Base-by-base conservation (phyloP, 2,329 filamentous ascomycete genomes). In the Pseudopithomyces chartarum region DNA sequence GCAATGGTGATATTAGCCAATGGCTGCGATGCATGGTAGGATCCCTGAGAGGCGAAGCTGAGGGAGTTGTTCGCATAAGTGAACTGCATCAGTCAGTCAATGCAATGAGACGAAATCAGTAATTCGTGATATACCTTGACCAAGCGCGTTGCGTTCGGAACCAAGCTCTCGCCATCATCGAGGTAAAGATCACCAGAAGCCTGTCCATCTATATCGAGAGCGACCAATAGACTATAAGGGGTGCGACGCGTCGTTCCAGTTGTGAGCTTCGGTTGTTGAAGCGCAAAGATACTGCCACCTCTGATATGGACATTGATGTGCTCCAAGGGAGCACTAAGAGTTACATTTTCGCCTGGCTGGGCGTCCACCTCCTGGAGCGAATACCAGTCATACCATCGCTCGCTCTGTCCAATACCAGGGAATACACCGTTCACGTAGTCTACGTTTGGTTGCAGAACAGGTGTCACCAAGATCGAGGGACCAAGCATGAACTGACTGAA, bases 351-450 rank as follows among this genome's bases (percentile, higher is more conserved):
- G 5, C 82, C 81, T 0, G 80, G 71, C 23, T 73, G 56, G 1
- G 79, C 81, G 17, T 77, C 67, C 2, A 90, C 77, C 0, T 80
- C 79, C 0, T 79, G 79, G 50, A 86, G 82, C 20, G 82, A 88
- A 73, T 91, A 91, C 88, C 88, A 92, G 70, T 92, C 89, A 66
- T 91, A 92, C 86, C 88, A 92, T 1, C 86, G 70, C 36, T 85
- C 83, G 17, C 78, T 85, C 0, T 80, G 69, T 1, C 79, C 81
- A 1, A 85, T 74, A 2, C 87, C 87, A 0, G 89, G 89, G 69
- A 91, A 91, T 2, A 90, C 83, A 15, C 86, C 88, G 38, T 84
- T 75, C 3, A 90, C 87, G 1, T 79, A 81, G 0, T 76, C 83
- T 29, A 84, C 82, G 6, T 83, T 85, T 63, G 86, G 85, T 0